Evolutionary conservation across 1,139 yeast species (phyloP).

Genomic region (Schwanniomyces etchellsii): DNA sequence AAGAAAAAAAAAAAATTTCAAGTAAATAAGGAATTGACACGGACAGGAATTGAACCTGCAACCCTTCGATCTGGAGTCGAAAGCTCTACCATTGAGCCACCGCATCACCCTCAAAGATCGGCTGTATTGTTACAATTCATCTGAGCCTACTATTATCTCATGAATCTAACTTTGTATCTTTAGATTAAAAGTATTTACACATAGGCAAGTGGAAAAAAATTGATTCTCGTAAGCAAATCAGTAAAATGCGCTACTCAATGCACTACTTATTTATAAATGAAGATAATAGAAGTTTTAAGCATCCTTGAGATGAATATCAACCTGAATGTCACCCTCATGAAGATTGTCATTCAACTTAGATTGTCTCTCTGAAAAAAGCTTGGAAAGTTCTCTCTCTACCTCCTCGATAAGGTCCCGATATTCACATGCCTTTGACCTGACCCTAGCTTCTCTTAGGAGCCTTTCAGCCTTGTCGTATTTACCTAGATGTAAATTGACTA

Average conservation of each 20-base stretch:
- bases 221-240: no score
- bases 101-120: conserved; percentile 55
- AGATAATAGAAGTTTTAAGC: not conserved
- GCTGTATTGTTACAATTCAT: no score
- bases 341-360: conserved; percentile 1
- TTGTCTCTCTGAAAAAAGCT: conserved; percentile 34
- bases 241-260: no score
- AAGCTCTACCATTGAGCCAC: conserved; percentile 94
- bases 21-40: conserved; percentile 21
- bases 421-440: conserved; percentile 64
- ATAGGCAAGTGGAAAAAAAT: no score
- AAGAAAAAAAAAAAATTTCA: conserved; percentile 2
- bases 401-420: conserved; percentile 58
- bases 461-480: conserved; percentile 55
- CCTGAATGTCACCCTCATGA: conserved; percentile 10
- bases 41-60: conserved; percentile 35
- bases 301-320: conserved; percentile 13
- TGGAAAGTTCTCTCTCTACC: conserved; percentile 60
- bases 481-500: conserved; percentile 57
- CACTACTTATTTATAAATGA: no score
- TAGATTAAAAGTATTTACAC: no score
- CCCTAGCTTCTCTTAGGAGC: conserved; percentile 62
- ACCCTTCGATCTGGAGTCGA: conserved; percentile 61
- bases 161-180: no score
- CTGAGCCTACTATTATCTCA: no score